Evolutionary conservation across 495 filamentous ascomycete species (phyloP).

Genomic region (Apiosordaria backusii): DNA sequence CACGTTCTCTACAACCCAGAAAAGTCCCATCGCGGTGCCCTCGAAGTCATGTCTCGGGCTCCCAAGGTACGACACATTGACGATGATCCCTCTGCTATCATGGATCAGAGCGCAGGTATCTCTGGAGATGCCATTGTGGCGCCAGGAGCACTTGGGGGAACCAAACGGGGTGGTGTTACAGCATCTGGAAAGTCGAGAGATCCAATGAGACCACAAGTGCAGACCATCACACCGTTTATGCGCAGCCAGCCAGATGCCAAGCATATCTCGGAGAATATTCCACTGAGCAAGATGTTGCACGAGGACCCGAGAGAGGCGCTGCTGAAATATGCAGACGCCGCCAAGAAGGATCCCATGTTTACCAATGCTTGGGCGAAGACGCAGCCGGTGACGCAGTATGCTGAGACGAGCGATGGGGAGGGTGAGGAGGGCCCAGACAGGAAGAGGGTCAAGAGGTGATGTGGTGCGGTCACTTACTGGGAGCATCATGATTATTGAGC

Average conservation of each 20-base stretch:
- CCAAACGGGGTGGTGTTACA: conserved; percentile 57
- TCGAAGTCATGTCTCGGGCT: conserved; percentile 86
- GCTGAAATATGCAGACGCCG: conserved; percentile 91
- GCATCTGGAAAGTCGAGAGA: conserved; percentile 77
- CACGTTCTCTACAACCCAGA: conserved; percentile 88
- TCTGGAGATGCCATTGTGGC: conserved; percentile 78
- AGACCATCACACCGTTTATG: conserved; percentile 83
- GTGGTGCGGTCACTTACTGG: background rate
- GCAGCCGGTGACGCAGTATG: conserved; percentile 89
- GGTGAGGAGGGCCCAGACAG: conserved; percentile 66
- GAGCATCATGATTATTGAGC: background rate
- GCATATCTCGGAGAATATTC: conserved; percentile 82
- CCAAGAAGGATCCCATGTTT: conserved; percentile 89
- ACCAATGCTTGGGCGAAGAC: conserved; percentile 90
- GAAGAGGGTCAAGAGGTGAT: conserved; percentile 57
- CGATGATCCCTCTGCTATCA: conserved; percentile 81
- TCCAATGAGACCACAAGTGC: conserved; percentile 75
- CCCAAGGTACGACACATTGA: conserved; percentile 94
- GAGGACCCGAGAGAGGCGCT: conserved; percentile 94
- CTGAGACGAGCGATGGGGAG: conserved; percentile 89
- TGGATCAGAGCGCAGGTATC: conserved; percentile 71
- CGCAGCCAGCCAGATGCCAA: conserved; percentile 87
- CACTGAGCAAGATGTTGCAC: conserved; percentile 90
- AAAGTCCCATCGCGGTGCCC: conserved; percentile 73
- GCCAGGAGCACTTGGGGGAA: conserved; percentile 52